These are phyloP conservation scores for Meira miltonrushii DNA, from an alignment of 1,284 basidiomycete genomes.

Conservation along the genomic window DNA sequence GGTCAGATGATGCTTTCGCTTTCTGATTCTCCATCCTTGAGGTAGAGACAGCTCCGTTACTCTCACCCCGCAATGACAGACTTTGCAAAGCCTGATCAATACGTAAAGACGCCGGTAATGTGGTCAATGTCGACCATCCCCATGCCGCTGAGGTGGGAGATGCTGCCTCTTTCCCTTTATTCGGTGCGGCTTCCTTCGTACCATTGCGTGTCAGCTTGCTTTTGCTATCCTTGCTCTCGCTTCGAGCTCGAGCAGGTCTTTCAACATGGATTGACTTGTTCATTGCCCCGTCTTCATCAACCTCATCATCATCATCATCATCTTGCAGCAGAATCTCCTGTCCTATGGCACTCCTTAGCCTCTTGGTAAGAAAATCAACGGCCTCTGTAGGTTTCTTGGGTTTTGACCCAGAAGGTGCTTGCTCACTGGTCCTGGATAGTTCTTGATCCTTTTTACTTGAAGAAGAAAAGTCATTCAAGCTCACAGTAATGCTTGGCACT, in stretches of 20 bases:
- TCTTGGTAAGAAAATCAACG: not conserved
- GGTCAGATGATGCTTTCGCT: no score
- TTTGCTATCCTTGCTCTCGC: not conserved
- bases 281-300: not conserved
- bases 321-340: not conserved
- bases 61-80: not conserved
- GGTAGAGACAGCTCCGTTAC: no score
- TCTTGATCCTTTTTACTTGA: no score
- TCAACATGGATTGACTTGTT: not conserved
- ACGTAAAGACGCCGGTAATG: not conserved
- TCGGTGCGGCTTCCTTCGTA: not conserved
- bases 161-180: not conserved
- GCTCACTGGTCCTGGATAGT: no score
- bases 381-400: not conserved
- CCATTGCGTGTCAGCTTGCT: not conserved
- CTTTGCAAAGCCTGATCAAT: not conserved
- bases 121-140: not conserved
- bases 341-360: slow-evolving; percentile 8
- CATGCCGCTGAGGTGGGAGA: not conserved
- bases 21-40: no score
- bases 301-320: not conserved
- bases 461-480: no score
- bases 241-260: not conserved
- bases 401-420: no score
- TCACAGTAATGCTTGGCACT: no score